Evolutionary conservation across 768 basidiomycete species (phyloP).

Genomic region (Leccinum aurantiacum): DNA sequence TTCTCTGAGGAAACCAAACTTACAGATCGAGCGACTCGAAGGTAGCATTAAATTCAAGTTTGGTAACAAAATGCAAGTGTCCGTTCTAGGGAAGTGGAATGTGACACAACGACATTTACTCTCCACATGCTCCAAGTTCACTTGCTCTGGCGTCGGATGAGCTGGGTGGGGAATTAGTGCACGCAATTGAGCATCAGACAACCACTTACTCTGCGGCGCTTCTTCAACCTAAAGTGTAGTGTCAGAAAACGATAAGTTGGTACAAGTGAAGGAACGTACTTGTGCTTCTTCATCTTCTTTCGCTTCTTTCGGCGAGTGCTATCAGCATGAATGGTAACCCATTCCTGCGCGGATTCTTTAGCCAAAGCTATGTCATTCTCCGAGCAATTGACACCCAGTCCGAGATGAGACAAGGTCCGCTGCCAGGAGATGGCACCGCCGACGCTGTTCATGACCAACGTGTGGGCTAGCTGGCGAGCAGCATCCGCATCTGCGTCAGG

Average conservation of each 20-base stretch:
- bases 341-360: slow-evolving; percentile 56
- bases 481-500: slow-evolving; percentile 78
- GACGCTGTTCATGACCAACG: slow-evolving; percentile 66
- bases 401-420: slow-evolving; percentile 59
- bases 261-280: slow-evolving; percentile 52
- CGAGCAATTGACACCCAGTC: slow-evolving; percentile 53
- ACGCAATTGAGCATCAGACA: neutral
- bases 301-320: slow-evolving; percentile 81
- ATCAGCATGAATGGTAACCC: slow-evolving; percentile 69
- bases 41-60: neutral
- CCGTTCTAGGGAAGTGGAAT: slow-evolving; percentile 3
- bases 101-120: neutral
- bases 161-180: slow-evolving; percentile 34
- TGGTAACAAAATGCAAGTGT: slow-evolving; percentile 2
- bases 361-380: slow-evolving; percentile 51
- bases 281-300: slow-evolving; percentile 98
- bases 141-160: slow-evolving; percentile 43
- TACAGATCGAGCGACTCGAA: neutral
- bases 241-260: slow-evolving; percentile 12
- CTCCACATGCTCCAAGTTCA: slow-evolving; percentile 13
- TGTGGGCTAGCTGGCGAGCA: slow-evolving; percentile 74
- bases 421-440: slow-evolving; percentile 70
- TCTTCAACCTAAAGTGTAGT: slow-evolving; percentile 63
- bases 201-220: slow-evolving; percentile 77
- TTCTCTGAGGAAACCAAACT: neutral